phyloP scores from a whole-genome alignment of 2,329 filamentous ascomycete genomes.

The Allantophomopsis cytisporea region DNA sequence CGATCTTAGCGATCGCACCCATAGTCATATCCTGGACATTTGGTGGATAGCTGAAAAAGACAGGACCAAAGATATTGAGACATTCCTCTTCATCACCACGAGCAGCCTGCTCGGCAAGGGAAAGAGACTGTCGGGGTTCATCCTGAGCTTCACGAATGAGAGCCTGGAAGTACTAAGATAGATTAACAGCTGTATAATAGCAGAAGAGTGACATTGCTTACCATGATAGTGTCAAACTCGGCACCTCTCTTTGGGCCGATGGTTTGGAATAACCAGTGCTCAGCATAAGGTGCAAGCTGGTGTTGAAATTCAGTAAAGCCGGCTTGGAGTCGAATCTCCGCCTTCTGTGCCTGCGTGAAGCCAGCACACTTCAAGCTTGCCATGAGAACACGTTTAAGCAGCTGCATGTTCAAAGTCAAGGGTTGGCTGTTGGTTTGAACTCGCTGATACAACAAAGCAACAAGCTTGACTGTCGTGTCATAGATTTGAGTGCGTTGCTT shows the following conservation, averaged over 20 bases:
- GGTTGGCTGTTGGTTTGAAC: constrained; percentile 25
- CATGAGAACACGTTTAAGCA: constrained; percentile 36
- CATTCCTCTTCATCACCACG: constrained; percentile 5
- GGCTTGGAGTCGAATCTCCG: constrained; percentile 35
- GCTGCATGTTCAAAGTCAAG: constrained; percentile 33
- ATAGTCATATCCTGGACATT: constrained; percentile 28
- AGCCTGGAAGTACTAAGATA: constrained; percentile 20
- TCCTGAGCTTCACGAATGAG: constrained; percentile 38
- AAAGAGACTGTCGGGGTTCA: constrained; percentile 23
- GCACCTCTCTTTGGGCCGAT: constrained; percentile 32
- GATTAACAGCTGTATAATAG: not conserved
- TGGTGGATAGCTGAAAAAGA: constrained; percentile 29
- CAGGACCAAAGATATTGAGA: constrained; percentile 30
- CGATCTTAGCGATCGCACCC: constrained; percentile 23
- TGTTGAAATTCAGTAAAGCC: constrained; percentile 21
- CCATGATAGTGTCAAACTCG: constrained; percentile 40
- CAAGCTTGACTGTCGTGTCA: constrained; percentile 32
- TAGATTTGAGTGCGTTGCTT: constrained; percentile 39
- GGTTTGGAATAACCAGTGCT: constrained; percentile 38
- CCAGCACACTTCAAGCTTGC: constrained; percentile 43
- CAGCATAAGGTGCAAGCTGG: constrained; percentile 29
- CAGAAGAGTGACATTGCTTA: constrained; percentile 18
- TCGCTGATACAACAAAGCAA: constrained; percentile 28
- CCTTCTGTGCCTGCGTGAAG: constrained; percentile 47
- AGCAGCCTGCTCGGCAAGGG: constrained; percentile 26